Conservation (phyloP, 805 yeast genomes). For the Lipomyces spencermartinsiae region DNA sequence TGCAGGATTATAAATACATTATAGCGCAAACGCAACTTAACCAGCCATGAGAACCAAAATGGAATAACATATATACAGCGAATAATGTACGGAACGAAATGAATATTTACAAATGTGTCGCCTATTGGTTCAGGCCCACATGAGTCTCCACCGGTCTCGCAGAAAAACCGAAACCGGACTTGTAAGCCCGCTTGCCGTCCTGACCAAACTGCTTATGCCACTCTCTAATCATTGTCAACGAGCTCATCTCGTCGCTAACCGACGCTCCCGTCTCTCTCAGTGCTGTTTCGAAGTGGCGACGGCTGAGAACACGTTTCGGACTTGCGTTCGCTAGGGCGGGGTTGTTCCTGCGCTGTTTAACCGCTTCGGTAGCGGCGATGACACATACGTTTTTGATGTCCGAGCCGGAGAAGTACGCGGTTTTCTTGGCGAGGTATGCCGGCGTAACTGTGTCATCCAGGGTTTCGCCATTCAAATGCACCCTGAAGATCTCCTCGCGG, state of each 20-base stretch:
- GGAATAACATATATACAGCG: background rate
- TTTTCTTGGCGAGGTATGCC: conserved; percentile 58
- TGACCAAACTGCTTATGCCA: conserved; percentile 36
- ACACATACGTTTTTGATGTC: conserved; percentile 81
- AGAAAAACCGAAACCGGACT: background rate
- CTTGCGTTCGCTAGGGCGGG: conserved; percentile 1
- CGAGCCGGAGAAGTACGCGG: conserved; percentile 77
- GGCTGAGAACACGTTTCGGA: conserved; percentile 39
- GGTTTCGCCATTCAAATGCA: conserved; percentile 74
- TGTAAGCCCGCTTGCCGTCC: conserved; percentile 10
- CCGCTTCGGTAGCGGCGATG: conserved; percentile 80
- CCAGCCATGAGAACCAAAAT: background rate
- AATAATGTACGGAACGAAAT: background rate
- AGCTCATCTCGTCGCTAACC: conserved; percentile 34
- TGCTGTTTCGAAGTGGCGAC: conserved; percentile 34
- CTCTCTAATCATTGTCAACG: conserved; percentile 31
- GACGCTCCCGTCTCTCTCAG: conserved; percentile 30
- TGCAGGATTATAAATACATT: background rate
- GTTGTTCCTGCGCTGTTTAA: conserved; percentile 57
- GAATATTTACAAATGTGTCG: background rate
- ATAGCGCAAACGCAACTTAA: background rate
- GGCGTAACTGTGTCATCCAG: conserved; percentile 62
- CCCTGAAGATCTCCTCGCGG: conserved; percentile 87
- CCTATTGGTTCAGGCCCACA: background rate
- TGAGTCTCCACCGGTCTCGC: background rate